These are phyloP conservation scores for Ogataea degrootiae DNA, from an alignment of 805 yeast species.

Conservation along the genomic window DNA sequence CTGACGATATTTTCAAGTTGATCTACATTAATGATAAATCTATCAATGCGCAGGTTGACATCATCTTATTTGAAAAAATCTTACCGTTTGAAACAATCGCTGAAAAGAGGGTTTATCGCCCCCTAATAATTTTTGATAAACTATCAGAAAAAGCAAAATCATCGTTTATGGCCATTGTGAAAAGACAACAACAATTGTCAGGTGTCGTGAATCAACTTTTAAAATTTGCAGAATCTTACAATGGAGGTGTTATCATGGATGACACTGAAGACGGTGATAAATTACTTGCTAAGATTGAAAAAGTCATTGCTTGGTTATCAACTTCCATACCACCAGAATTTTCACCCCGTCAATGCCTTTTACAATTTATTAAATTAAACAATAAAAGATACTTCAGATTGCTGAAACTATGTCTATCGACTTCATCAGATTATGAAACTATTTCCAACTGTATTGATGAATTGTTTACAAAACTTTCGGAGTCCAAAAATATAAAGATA, in stretches of 20 bases:
- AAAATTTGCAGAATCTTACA: conserved; percentile 42
- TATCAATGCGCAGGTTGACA: conserved; percentile 64
- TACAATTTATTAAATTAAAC: conserved; percentile 47
- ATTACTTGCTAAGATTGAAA: conserved; percentile 38
- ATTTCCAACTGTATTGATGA: conserved; percentile 62
- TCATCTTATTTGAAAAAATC: conserved; percentile 51
- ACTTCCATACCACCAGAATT: conserved; percentile 48
- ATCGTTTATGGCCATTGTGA: conserved; percentile 64
- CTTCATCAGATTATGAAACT: conserved; percentile 56
- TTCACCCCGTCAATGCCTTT: conserved; percentile 46
- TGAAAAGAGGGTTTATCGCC: conserved; percentile 44
- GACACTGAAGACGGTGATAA: conserved; percentile 10
- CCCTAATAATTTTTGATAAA: conserved; percentile 42
- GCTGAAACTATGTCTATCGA: conserved; percentile 46
- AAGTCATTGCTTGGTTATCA: conserved; percentile 58
- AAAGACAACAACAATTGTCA: conserved; percentile 61
- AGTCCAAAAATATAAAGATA: conserved; percentile 41
- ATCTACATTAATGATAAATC: conserved; percentile 68
- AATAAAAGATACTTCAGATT: conserved; percentile 58
- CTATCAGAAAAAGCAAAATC: conserved; percentile 55
- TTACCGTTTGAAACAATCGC: conserved; percentile 48
- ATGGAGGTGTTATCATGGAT: conserved; percentile 27
- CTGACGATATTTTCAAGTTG: conserved; percentile 58
- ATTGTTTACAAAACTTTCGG: conserved; percentile 49
- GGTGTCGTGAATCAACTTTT: conserved; percentile 46